Percentiles rank a stretch among this genome's conserved stretches.
These are phyloP conservation scores for Lipomyces yamanashiensis DNA, from an alignment of 805 yeast species.

Conservation along the genomic window DNA sequence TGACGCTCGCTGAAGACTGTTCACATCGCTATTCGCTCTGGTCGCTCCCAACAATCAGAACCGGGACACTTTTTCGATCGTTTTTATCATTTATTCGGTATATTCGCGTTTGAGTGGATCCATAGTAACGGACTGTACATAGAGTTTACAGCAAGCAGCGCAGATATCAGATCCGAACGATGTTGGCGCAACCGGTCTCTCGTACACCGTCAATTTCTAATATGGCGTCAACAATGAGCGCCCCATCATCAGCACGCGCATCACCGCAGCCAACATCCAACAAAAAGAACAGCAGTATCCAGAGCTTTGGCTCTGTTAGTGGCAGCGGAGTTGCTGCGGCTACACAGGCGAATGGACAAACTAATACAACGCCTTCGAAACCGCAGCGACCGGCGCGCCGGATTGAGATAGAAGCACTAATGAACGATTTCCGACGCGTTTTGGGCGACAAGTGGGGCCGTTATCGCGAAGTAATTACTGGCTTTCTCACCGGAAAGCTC, in stretches of 20 bases:
- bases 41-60: slow-evolving; percentile 1
- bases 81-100: not conserved
- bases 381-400: slow-evolving; percentile 45
- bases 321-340: not conserved
- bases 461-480: slow-evolving; percentile 77
- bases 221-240: slow-evolving; percentile 17
- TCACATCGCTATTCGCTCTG: slow-evolving; percentile 3
- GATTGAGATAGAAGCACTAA: slow-evolving; percentile 66
- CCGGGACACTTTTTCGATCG: not conserved
- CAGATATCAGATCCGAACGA: not conserved
- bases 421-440: slow-evolving; percentile 70
- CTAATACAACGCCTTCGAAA: slow-evolving; percentile 29
- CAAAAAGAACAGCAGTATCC: slow-evolving; percentile 7
- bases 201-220: slow-evolving; percentile 17
- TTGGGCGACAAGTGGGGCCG: slow-evolving; percentile 84
- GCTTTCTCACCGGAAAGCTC: slow-evolving; percentile 64
- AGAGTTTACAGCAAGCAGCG: not conserved
- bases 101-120: not conserved
- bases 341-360: not conserved
- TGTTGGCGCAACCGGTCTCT: slow-evolving; percentile 18
- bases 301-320: slow-evolving; percentile 6
- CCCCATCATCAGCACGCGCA: slow-evolving; percentile 24
- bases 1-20: not conserved
- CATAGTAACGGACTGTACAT: not conserved
- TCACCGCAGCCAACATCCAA: slow-evolving; percentile 29